Conservation (phyloP, 768 basidiomycete genomes). For the Tephrocybe sp. region DNA sequence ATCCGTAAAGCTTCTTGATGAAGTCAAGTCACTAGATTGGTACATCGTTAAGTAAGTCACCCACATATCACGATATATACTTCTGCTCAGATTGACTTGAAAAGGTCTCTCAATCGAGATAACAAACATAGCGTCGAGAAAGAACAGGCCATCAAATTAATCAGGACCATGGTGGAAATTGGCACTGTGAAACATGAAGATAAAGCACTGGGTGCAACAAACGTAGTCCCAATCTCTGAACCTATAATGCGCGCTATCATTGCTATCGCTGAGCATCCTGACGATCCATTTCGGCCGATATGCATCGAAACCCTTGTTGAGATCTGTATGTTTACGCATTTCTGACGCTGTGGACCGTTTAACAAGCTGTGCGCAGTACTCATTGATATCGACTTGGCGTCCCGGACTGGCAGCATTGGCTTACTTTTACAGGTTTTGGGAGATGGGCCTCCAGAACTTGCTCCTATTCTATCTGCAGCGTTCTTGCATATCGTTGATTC, state of each 20-base stretch:
- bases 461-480: constrained; percentile 71
- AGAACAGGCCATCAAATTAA: constrained; percentile 89
- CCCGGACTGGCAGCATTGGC: constrained; percentile 79
- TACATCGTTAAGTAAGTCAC: constrained; percentile 77
- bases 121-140: constrained; percentile 81
- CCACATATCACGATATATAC: background rate
- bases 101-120: constrained; percentile 81
- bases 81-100: constrained; percentile 6
- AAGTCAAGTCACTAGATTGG: constrained; percentile 71
- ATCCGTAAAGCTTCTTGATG: constrained; percentile 63
- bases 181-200: constrained; percentile 57
- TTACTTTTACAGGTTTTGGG: constrained; percentile 82
- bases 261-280: constrained; percentile 88
- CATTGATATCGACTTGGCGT: constrained; percentile 81
- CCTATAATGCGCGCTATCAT: constrained; percentile 85
- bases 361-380: constrained; percentile 52
- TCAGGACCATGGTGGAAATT: constrained; percentile 78
- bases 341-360: background rate
- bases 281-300: constrained; percentile 82
- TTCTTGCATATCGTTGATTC: constrained; percentile 85
- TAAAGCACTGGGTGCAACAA: constrained; percentile 37
- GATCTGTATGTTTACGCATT: constrained; percentile 59
- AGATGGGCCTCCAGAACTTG: constrained; percentile 86
- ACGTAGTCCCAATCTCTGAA: constrained; percentile 63
- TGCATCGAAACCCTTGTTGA: constrained; percentile 88